These are phyloP conservation scores for Fusarium goolgardi DNA, from an alignment of 2,329 filamentous ascomycete species.

Conservation along the genomic window DNA sequence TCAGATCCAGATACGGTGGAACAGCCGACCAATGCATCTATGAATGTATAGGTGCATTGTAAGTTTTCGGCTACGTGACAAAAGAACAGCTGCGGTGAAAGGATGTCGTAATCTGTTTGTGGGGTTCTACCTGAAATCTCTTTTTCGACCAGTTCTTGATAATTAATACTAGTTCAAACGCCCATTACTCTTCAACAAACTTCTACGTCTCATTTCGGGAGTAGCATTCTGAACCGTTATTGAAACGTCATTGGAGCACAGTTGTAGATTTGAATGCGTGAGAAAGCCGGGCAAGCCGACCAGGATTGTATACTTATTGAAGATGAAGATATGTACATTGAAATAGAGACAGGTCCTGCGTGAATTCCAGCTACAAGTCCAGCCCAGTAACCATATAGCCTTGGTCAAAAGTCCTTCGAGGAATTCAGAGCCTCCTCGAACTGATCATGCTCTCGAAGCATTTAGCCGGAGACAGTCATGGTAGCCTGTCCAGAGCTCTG, in stretches of 20 bases:
- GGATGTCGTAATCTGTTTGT: accelerated
- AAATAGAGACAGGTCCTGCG: slow-evolving; percentile 12
- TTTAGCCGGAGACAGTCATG: slow-evolving; percentile 56
- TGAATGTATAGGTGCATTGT: not conserved
- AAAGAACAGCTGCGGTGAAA: accelerated
- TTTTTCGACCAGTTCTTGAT: not conserved
- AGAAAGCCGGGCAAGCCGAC: not conserved
- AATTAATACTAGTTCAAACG: not conserved
- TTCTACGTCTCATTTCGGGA: not conserved
- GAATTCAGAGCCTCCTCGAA: not conserved
- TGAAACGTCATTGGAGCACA: not conserved
- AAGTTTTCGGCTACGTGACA: not conserved
- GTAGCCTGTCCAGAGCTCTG: slow-evolving; percentile 60
- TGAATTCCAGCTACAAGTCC: slow-evolving; percentile 19
- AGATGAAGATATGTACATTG: slow-evolving; percentile 19
- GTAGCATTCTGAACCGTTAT: not conserved
- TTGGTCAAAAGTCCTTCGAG: not conserved
- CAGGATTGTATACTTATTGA: slow-evolving; percentile 9
- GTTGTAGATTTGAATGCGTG: too few relatives aligned
- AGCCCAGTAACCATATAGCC: not conserved
- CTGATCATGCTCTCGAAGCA: not conserved
- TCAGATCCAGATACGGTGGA: not conserved
- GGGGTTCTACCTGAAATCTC: too few relatives aligned
- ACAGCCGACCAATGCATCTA: slow-evolving; percentile 1
- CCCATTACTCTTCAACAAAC: not conserved